Conservation (phyloP, 345 rosid species). For the Bretschneidera sinensis region DNA sequence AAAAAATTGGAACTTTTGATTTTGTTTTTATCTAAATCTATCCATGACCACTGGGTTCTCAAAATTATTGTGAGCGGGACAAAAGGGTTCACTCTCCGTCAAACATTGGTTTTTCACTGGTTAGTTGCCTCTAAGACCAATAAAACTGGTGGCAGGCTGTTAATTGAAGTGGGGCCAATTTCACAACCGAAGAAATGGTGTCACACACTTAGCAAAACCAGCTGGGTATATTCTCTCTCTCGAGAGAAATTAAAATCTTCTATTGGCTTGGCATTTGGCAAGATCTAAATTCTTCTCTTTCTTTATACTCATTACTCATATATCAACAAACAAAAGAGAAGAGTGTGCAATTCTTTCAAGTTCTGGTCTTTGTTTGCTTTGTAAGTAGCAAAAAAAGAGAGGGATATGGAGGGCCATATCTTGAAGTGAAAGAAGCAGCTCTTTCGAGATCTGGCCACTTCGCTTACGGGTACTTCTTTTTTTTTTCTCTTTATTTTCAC, state of each 20-base stretch:
- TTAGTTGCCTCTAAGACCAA: too few relatives aligned
- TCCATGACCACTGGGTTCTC: too few relatives aligned
- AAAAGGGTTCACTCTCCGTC: too few relatives aligned
- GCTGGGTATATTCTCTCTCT: neutral
- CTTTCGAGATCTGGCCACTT: conserved; percentile 27
- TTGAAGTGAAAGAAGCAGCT: neutral
- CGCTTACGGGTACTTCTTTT: conserved; percentile 10
- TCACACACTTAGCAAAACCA: neutral
- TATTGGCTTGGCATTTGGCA: neutral
- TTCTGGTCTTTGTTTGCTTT: neutral
- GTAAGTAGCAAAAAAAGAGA: neutral
- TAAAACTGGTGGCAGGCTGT: neutral
- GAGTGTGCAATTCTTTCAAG: neutral
- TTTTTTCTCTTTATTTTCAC: neutral
- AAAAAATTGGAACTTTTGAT: too few relatives aligned
- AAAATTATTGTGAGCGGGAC: too few relatives aligned
- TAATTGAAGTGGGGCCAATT: neutral
- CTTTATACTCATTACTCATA: neutral
- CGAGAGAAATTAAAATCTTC: conserved; percentile 4
- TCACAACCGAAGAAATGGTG: neutral
- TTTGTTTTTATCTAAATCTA: too few relatives aligned
- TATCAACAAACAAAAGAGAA: neutral
- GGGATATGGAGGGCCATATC: too few relatives aligned
- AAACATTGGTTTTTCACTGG: too few relatives aligned
- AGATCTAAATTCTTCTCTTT: conserved; percentile 20